phyloP scores from a whole-genome alignment of 2,329 filamentous ascomycete species.

The Aspergillus oerlinghausenensis region DNA sequence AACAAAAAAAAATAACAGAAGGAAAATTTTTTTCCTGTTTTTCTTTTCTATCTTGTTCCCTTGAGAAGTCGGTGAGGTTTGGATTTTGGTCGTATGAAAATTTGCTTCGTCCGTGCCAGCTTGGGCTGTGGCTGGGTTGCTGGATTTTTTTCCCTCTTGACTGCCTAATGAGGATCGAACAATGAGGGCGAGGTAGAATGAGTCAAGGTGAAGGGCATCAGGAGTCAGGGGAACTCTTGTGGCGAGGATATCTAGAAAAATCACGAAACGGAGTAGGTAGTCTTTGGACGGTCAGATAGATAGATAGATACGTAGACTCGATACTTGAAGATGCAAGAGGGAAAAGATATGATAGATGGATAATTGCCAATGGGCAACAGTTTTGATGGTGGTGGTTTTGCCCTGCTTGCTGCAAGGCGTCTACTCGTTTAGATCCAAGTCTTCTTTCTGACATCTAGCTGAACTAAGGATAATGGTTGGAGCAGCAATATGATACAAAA shows the following conservation, averaged over 20 bases:
- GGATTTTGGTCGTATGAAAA: slow-evolving; percentile 8
- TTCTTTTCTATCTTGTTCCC: neutral
- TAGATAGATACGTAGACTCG: neutral
- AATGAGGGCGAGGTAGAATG: slow-evolving; percentile 1
- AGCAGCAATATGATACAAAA: neutral
- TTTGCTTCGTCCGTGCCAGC: slow-evolving; percentile 5
- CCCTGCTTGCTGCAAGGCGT: neutral
- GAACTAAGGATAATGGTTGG: neutral
- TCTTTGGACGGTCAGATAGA: neutral
- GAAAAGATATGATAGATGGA: neutral
- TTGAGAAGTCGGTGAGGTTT: slow-evolving; percentile 20
- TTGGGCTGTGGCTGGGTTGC: slow-evolving; percentile 6
- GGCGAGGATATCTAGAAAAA: neutral
- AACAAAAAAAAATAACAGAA: slow-evolving; percentile 3
- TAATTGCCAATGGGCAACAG: neutral
- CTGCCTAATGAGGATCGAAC: slow-evolving; percentile 2
- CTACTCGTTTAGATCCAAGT: neutral
- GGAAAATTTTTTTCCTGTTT: neutral
- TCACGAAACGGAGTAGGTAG: neutral
- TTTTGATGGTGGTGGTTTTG: neutral
- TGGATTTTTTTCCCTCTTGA: neutral
- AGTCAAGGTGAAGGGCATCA: neutral
- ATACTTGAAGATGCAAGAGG: neutral
- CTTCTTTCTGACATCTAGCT: neutral
- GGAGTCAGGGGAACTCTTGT: neutral